phyloP scores from a whole-genome alignment of 169 alveolate genomes.

The Eimeria necatrix region DNA sequence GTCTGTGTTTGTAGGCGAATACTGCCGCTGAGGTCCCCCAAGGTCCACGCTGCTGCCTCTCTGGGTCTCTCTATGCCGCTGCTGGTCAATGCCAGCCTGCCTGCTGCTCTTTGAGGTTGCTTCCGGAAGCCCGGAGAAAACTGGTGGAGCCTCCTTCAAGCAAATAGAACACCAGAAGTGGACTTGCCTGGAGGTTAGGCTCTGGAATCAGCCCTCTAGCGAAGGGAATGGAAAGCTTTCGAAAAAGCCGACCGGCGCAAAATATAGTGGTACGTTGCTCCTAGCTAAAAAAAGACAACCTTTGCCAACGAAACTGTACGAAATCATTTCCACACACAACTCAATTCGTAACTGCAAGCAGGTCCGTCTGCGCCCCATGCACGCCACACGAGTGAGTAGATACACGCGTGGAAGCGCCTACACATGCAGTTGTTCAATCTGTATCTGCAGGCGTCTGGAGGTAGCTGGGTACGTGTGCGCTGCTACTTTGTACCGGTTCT shows the following conservation, averaged over 20 bases:
- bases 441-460: too few species aligned
- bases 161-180: background rate
- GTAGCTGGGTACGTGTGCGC: too few species aligned
- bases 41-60: background rate
- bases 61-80: slow-evolving; percentile 20
- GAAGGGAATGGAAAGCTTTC: background rate
- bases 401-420: too few species aligned
- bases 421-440: too few species aligned
- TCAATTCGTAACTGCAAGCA: background rate
- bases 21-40: background rate
- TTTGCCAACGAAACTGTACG: background rate
- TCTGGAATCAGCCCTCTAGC: background rate
- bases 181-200: background rate
- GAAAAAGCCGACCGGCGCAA: too few species aligned
- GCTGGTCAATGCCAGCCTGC: background rate
- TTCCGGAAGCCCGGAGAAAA: slow-evolving; percentile 29
- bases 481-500: too few species aligned
- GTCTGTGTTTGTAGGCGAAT: background rate
- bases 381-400: too few species aligned
- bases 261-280: too few species aligned
- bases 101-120: background rate
- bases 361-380: too few species aligned
- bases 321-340: background rate
- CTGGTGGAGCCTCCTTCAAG: slow-evolving; percentile 61
- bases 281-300: background rate